These are phyloP conservation scores for Talaromyces islandicus DNA, from an alignment of 2,329 filamentous ascomycete species.

Conservation along the genomic window DNA sequence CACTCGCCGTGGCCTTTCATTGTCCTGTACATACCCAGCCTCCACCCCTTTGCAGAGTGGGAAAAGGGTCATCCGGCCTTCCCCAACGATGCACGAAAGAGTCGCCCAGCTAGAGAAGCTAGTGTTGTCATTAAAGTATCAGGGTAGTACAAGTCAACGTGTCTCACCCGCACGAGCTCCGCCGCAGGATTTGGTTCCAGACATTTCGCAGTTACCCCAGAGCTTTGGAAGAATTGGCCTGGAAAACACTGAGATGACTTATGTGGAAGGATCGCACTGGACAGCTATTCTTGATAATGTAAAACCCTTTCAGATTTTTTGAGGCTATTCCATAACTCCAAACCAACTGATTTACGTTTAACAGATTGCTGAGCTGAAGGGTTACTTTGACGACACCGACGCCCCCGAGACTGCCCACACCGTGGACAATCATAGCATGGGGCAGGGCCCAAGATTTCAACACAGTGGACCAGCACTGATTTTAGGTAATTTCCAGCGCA, in stretches of 20 bases:
- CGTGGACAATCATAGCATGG: not conserved
- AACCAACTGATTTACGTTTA: not conserved
- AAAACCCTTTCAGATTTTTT: not conserved
- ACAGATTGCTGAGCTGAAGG: slow-evolving; percentile 11
- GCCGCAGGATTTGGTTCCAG: not conserved
- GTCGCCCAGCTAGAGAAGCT: slow-evolving; percentile 8
- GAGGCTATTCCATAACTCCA: not conserved
- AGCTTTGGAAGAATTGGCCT: slow-evolving; percentile 7
- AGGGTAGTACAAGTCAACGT: not conserved
- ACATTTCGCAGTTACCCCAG: not conserved
- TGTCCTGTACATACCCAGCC: slow-evolving; percentile 5
- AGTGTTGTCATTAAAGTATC: slow-evolving; percentile 1
- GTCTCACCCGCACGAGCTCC: not conserved
- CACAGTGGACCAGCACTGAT: not conserved
- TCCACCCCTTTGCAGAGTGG: slow-evolving; percentile 5
- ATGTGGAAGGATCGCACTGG: slow-evolving; percentile 11
- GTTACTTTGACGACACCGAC: slow-evolving; percentile 5
- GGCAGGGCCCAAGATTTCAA: not conserved
- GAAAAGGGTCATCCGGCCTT: slow-evolving; percentile 5
- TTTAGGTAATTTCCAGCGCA: slow-evolving; percentile 1
- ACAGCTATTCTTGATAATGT: slow-evolving; percentile 7
- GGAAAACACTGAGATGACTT: slow-evolving; percentile 6
- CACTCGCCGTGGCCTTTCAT: slow-evolving; percentile 5
- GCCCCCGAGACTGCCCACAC: not conserved
- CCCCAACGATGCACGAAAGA: slow-evolving; percentile 4